A percentile compares a stretch with the other conserved stretches of the same genome.
Evolutionary conservation across 2,329 filamentous ascomycete species (phyloP).

Genomic region (Pezicula neosporulosa): DNA sequence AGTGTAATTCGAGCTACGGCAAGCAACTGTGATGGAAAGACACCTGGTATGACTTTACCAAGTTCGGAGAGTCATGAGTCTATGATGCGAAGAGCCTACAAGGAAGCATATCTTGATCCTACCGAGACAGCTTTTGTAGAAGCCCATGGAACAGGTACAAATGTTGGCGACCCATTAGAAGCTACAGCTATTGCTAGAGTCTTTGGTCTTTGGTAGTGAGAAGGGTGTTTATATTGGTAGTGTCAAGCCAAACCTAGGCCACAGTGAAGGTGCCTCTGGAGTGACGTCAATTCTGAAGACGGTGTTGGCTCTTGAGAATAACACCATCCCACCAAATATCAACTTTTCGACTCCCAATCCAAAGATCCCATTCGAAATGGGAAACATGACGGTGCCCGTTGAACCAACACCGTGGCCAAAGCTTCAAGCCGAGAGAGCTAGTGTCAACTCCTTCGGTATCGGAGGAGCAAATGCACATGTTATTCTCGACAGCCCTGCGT

Average conservation of each 20-base stretch:
- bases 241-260: conserved; percentile 18
- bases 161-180: conserved; percentile 17
- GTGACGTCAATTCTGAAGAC: conserved; percentile 4
- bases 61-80: conserved; percentile 37
- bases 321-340: conserved; percentile 26
- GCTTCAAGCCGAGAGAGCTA: conserved; percentile 1
- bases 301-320: conserved; percentile 14
- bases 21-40: conserved; percentile 56
- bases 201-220: conserved; percentile 1
- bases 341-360: conserved; percentile 1
- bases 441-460: conserved; percentile 14
- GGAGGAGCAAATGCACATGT: conserved; percentile 17
- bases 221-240: conserved; percentile 3
- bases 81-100: conserved; percentile 10
- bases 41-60: conserved; percentile 52
- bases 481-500: conserved; percentile 12
- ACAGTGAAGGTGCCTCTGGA: conserved; percentile 10
- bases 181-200: conserved; percentile 3
- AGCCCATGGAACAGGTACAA: conserved; percentile 18
- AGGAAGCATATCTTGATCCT: conserved; percentile 7
- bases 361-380: conserved; percentile 20
- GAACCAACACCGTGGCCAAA: conserved; percentile 5
- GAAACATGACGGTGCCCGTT: conserved; percentile 3
- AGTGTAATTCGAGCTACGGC: conserved; percentile 48
- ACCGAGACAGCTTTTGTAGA: conserved; percentile 11